These are phyloP conservation scores for cucumber (Cucumis sativus) DNA, from an alignment of 306 rosid species.

Conservation along the genomic window Cucumber_9930_V3 NC_026656.2:14199501-14200000, in stretches of 20 bases:
- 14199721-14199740: not conserved
- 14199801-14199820: constrained; percentile 8
- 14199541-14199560: constrained; percentile 78
- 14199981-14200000: constrained; percentile 86
- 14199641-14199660: constrained; percentile 99
- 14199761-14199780: not conserved
- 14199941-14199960: constrained; percentile 95
- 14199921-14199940: constrained; percentile 91
- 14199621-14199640: constrained; percentile 96
- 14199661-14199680: not conserved
- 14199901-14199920: constrained; percentile 95
- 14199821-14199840: constrained; percentile 4
- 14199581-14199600: constrained; percentile 90
- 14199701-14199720: not conserved
- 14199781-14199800: not conserved
- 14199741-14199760: not conserved
- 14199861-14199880: constrained; percentile 67
- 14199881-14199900: constrained; percentile 90
- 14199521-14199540: constrained; percentile 31
- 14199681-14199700: not conserved
- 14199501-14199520: not conserved
- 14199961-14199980: constrained; percentile 97
- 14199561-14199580: constrained; percentile 90
- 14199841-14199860: constrained; percentile 65
- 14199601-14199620: constrained; percentile 89